Conservation (phyloP, 2,329 filamentous ascomycete species). For the Ophidiomyces ophidiicola region DNA sequence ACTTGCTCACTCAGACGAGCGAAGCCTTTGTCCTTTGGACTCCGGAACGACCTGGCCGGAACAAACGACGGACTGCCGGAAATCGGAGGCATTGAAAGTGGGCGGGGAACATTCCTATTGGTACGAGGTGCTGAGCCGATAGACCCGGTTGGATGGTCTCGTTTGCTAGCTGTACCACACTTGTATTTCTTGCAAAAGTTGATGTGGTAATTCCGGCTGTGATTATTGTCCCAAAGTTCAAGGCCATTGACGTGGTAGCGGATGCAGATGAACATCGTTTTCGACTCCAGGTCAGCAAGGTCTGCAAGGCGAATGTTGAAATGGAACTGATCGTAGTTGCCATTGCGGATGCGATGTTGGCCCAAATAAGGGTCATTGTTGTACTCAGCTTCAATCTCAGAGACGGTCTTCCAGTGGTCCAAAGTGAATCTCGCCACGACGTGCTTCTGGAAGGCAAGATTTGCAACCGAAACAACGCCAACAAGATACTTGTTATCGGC, state of each 20-base stretch:
- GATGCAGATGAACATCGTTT: constrained; percentile 85
- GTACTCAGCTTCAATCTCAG: constrained; percentile 83
- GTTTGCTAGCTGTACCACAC: constrained; percentile 37
- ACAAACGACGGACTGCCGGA: constrained; percentile 61
- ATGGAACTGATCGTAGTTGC: constrained; percentile 75
- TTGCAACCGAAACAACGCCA: constrained; percentile 72
- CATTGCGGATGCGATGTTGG: constrained; percentile 37
- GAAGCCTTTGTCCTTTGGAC: constrained; percentile 5
- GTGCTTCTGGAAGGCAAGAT: constrained; percentile 76
- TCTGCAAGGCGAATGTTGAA: constrained; percentile 92
- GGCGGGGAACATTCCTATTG: constrained; percentile 38
- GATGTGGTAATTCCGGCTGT: constrained; percentile 75
- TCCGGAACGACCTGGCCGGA: constrained; percentile 15
- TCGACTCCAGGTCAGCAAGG: constrained; percentile 69
- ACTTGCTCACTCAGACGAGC: background rate
- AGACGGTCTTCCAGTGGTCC: constrained; percentile 98
- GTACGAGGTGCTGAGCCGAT: constrained; percentile 52
- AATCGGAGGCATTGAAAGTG: constrained; percentile 40
- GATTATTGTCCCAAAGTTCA: constrained; percentile 95
- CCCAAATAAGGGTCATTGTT: constrained; percentile 62
- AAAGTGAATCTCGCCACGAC: constrained; percentile 91
- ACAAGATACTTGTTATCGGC: constrained; percentile 75
- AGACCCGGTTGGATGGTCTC: constrained; percentile 41
- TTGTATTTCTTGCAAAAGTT: constrained; percentile 76
- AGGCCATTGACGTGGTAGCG: constrained; percentile 73